Evolutionary conservation across 2,329 filamentous ascomycete species (phyloP).

Genomic region (Ophiostoma sp.): DNA sequence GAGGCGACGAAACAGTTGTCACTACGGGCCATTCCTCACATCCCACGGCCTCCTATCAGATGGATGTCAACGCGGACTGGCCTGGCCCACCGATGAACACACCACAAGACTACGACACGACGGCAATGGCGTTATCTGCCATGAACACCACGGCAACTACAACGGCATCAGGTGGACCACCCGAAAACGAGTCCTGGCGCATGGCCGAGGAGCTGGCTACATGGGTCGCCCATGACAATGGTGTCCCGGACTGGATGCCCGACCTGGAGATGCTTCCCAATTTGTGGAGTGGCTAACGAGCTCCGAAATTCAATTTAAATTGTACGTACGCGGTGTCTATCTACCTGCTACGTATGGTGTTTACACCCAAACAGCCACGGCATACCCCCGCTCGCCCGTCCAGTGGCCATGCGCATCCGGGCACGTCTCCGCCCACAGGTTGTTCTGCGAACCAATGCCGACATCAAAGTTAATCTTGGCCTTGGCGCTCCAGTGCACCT

Average conservation of each 20-base stretch:
- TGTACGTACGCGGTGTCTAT: neutral
- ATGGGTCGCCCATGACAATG: constrained; percentile 20
- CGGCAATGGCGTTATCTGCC: neutral
- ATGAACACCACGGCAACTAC: neutral
- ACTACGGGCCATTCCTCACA: no score
- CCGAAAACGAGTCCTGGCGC: constrained; percentile 1
- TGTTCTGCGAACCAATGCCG: constrained; percentile 23
- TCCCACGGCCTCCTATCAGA: neutral
- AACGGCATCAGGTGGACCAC: neutral
- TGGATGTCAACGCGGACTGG: neutral
- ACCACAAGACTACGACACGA: neutral
- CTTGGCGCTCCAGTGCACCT: constrained; percentile 29
- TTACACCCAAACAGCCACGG: constrained; percentile 27
- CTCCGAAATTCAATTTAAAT: no score
- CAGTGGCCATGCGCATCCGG: constrained; percentile 29
- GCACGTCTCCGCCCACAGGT: constrained; percentile 31
- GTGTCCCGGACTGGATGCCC: constrained; percentile 22
- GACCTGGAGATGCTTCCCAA: constrained; percentile 20
- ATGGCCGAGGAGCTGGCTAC: constrained; percentile 22
- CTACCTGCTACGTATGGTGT: neutral
- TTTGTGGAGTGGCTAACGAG: neutral
- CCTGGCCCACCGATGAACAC: neutral
- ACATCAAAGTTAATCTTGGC: constrained; percentile 31
- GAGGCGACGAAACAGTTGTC: no score
- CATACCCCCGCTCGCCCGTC: constrained; percentile 25